Evolutionary conservation across 1,139 yeast species (phyloP).

Genomic region (Geotrichum aggregatum): DNA sequence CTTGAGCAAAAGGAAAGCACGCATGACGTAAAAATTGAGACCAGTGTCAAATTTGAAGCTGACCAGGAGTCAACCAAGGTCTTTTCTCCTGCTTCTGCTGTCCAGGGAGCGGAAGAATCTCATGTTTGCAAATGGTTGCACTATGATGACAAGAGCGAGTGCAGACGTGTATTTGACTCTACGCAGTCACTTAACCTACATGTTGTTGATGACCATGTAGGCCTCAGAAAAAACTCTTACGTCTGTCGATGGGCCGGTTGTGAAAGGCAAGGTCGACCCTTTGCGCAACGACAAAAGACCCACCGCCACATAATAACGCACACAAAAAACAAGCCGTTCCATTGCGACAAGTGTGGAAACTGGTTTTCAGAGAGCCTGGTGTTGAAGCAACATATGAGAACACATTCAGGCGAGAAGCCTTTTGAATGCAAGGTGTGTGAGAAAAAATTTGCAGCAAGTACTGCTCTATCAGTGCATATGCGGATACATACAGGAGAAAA

Average conservation of each 20-base stretch:
- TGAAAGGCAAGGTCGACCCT: conserved; percentile 56
- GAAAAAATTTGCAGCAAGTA: conserved; percentile 62
- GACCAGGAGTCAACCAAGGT: neutral
- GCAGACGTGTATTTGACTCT: conserved; percentile 48
- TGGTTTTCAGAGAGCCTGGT: conserved; percentile 64
- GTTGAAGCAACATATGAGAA: conserved; percentile 71
- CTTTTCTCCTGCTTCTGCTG: no score
- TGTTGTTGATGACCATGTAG: conserved; percentile 61
- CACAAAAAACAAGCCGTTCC: conserved; percentile 74
- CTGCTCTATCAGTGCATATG: conserved; percentile 59
- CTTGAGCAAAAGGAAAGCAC: neutral
- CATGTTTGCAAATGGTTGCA: conserved; percentile 49
- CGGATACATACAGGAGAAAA: conserved; percentile 90
- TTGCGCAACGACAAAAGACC: conserved; percentile 76
- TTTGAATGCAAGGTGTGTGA: conserved; percentile 74
- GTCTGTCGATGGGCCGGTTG: conserved; percentile 78
- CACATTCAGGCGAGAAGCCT: conserved; percentile 86
- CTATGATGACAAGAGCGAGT: conserved; percentile 38
- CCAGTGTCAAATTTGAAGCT: no score
- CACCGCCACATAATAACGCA: conserved; percentile 84
- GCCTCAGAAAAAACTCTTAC: conserved; percentile 66
- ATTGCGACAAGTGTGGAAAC: conserved; percentile 64
- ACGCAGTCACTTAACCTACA: conserved; percentile 69
- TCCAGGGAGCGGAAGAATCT: conserved; percentile 16
- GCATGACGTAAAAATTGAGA: neutral